phyloP scores from a whole-genome alignment of 2,329 filamentous ascomycete genomes.

The Botrytis deweyae region DNA sequence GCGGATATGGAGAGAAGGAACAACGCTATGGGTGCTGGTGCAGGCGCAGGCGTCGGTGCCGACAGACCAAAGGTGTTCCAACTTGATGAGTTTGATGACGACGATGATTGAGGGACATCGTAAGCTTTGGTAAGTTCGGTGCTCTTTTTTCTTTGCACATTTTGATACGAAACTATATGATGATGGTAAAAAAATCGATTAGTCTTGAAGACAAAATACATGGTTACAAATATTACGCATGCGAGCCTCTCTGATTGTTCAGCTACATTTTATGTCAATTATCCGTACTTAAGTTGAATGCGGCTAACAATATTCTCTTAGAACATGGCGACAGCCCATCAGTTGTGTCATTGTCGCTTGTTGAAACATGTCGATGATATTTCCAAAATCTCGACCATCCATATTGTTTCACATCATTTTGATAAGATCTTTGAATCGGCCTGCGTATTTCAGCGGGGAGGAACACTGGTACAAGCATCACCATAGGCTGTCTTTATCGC shows the following conservation, averaged over 20 bases:
- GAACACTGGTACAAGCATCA: background rate
- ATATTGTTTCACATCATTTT: background rate
- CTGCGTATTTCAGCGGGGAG: background rate
- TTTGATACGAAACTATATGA: slow-evolving; percentile 47
- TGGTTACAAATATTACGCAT: slow-evolving; percentile 82
- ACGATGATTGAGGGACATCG: slow-evolving; percentile 35
- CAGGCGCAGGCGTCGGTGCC: slow-evolving; percentile 24
- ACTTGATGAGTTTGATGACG: slow-evolving; percentile 45
- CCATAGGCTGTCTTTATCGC: background rate
- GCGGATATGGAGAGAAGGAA: slow-evolving; percentile 33
- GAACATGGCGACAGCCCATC: background rate
- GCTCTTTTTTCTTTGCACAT: background rate
- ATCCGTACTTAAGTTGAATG: background rate
- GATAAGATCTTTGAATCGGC: background rate
- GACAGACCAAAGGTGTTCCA: slow-evolving; percentile 43
- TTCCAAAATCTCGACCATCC: background rate
- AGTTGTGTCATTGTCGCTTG: background rate
- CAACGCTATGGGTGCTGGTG: slow-evolving; percentile 11
- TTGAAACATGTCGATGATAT: background rate
- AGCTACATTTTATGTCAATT: background rate
- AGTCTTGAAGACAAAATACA: slow-evolving; percentile 96
- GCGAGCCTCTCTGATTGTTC: slow-evolving; percentile 68
- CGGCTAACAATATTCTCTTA: background rate
- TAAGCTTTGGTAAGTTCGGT: slow-evolving; percentile 9
- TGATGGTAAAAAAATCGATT: slow-evolving; percentile 81